phyloP scores from a whole-genome alignment of 176 grass and related monocot genomes.

The Ensete ventricosum region DNA sequence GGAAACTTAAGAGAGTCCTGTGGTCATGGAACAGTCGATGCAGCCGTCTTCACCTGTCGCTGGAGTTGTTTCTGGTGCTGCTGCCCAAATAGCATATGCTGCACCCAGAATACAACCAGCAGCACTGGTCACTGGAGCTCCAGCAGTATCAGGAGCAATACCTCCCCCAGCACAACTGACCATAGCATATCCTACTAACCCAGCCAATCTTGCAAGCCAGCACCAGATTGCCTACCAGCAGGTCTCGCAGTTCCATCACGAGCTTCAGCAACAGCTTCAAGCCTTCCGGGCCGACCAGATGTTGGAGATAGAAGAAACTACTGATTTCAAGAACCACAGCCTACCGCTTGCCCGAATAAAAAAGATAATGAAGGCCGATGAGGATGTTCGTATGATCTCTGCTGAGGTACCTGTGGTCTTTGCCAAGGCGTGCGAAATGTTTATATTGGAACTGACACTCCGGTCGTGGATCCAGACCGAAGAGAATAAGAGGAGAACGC shows the following conservation, averaged over 20 bases:
- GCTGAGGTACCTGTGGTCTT: neutral
- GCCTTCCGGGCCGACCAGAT: neutral
- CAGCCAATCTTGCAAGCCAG: neutral
- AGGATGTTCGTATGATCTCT: neutral
- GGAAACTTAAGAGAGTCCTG: neutral
- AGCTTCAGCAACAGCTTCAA: constrained; percentile 18
- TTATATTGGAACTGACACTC: neutral
- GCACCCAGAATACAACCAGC: neutral
- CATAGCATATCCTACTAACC: neutral
- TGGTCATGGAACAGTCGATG: neutral
- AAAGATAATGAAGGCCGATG: neutral
- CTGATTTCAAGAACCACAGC: neutral
- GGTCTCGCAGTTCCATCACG: constrained; percentile 34
- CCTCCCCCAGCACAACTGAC: neutral
- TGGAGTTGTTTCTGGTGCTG: constrained; percentile 14
- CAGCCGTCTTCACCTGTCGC: neutral
- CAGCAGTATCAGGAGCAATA: neutral
- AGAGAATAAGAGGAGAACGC: neutral
- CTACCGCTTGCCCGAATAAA: neutral
- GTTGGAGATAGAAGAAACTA: neutral
- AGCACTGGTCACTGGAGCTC: neutral
- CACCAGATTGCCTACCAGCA: constrained; percentile 11
- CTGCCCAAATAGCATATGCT: constrained; percentile 1
- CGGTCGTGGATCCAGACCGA: neutral
- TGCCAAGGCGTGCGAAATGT: neutral